Evolutionary conservation across 352 stramenopile genomes (phyloP).

Genomic region (Phytophthora vignae): DNA sequence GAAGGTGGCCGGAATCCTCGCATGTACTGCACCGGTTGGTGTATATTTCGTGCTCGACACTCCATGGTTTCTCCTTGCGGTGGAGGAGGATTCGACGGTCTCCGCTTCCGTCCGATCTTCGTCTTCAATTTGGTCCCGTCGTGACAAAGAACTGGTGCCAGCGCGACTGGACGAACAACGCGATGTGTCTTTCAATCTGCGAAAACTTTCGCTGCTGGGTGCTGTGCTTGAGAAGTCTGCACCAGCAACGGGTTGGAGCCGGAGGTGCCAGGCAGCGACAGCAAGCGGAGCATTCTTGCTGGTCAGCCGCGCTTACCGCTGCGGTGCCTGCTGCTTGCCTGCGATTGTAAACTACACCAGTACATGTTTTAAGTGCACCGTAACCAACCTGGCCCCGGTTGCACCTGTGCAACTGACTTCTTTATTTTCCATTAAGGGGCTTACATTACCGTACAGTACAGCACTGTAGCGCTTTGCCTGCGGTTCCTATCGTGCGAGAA

Average conservation of each 20-base stretch:
- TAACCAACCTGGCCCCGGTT: conserved; percentile 3
- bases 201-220: conserved; percentile 10
- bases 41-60: conserved; percentile 17
- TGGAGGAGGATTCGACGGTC: conserved; percentile 16
- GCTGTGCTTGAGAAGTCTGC: too few relatives aligned
- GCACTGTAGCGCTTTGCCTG: background rate
- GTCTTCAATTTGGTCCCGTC: background rate
- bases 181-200: conserved; percentile 23
- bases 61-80: conserved; percentile 8
- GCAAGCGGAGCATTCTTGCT: conserved; percentile 12
- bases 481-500: background rate
- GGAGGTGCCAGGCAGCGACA: background rate
- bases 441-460: background rate
- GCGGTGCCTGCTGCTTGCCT: background rate
- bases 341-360: conserved; percentile 11
- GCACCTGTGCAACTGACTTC: conserved; percentile 3
- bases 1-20: conserved; percentile 1
- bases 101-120: conserved; percentile 8
- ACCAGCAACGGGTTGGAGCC: conserved; percentile 1
- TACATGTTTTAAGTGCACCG: too few relatives aligned
- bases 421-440: background rate
- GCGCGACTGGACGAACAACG: conserved; percentile 31
- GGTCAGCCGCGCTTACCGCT: conserved; percentile 5
- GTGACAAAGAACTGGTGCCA: conserved; percentile 14
- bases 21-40: background rate